Base-by-base conservation (phyloP, 2,329 filamentous ascomycete genomes). In the Venturia aucupariae region DNA sequence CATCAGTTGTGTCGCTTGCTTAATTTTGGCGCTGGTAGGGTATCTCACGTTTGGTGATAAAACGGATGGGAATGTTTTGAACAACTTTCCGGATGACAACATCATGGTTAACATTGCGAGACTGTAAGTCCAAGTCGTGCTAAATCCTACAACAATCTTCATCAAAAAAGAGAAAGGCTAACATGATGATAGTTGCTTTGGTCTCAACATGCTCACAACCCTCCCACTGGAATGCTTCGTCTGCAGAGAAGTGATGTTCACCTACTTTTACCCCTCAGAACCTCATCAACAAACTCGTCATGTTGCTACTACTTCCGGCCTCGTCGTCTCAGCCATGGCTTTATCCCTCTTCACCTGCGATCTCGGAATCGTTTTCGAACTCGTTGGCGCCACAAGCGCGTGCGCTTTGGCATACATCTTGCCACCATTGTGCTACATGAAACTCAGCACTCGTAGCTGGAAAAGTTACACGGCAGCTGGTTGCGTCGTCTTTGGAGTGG, bases 191-290 rank as follows among this genome's bases (percentile, higher is more conserved):
- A 82, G 81, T 61, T 97, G 91, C 77, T 97, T 99, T 73, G 94
- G 94, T 1, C 84, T 99, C 69, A 99, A 99, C 81, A 99, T 99
- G 94, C 86, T 99, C 71, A 97, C 94, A 17, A 97, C 94, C 1
- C 81, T 99, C 42, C 94, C 94, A 0, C 87, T 99, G 66, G 94
- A 99, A 80, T 92, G 92, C 19, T 99, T 99, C 75, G 94, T 99
- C 64, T 99, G 94, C 76, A 86, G 94, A 72, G 94, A 97, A 76
- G 92, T 97, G 68, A 96, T 97, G 90, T 84, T 90, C 69, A 92
- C 90, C 68, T 97, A 96, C 73, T 89, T 84, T 75, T 88, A 86
- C 68, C 82, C 85, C 1, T 78, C 51, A 30, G 15, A 57, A 35
- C 88, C 89, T 0, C 96, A 92, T 78, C 87, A 92, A 74, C 85